Evolutionary conservation across 495 filamentous ascomycete genomes (phyloP), one percentile per base, ranked within the genome.

Genomic region (Penicillium dipodomyicola): DNA sequence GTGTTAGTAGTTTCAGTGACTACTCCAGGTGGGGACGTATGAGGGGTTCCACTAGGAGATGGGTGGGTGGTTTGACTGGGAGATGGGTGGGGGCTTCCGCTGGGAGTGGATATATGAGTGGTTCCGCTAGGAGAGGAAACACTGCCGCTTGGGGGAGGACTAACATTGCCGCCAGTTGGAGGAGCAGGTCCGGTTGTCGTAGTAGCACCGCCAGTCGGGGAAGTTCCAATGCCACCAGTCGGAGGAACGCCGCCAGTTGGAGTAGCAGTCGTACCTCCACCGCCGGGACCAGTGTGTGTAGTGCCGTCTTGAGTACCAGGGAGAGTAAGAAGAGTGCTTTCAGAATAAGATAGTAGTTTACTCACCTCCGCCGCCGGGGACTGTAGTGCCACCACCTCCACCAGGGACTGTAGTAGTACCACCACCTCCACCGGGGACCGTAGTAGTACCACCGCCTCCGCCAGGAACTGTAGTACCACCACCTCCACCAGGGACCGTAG

Each of bases 291-390:
- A 37, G 33, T 37, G 35, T n/a, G 35, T 17, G 35, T 17, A 39
- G 35, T 39, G 6, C 35, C 35, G 35, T 6, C 35, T 39, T 39
- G 6, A 39, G n/a, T 39, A 17, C n/a, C 35, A 17, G 35, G 35
- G n/a, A 9, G 15, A 39, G 35, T 39, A 39, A 39, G 35, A 39
- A 39, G 2, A 39, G 35, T 39, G 35, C 35, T 39, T 39, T 8
- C 35, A 17, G n/a, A 17, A 39, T 17, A 9, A 9, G 14, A n/a
- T 17, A n/a, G 15, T 39, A 17, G 15, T 8, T 39, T 39, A 7
- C 35, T 39, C n/a, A 32, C 23, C 45, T 29, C 54, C 39, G 5
- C 49, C 57, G n/a, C 49, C 57, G 25, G 49, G 40, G 12, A 19
- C 39, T 7, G 33, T 35, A 35, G 33, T 35, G 3, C 47, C 47